A percentile compares a stretch with the other conserved stretches of the same genome.
phyloP scores from a whole-genome alignment of 208 protist genomes.

The Crithidia thermophila region DNA sequence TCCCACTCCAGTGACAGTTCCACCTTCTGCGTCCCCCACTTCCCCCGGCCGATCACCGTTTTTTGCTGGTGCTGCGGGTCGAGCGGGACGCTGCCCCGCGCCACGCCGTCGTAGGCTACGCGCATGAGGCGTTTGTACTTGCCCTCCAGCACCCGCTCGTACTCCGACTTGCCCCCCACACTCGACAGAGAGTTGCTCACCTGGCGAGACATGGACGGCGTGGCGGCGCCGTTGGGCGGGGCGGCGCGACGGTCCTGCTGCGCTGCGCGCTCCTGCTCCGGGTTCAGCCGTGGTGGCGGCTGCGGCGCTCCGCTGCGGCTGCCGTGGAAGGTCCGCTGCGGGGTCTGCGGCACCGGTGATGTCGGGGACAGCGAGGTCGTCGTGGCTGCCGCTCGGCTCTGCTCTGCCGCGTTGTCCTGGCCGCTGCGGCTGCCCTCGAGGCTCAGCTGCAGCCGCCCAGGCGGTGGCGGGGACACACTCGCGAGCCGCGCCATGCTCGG shows the following conservation, averaged over 20 bases:
- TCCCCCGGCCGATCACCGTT: slow-evolving; percentile 56
- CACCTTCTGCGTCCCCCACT: slow-evolving; percentile 68
- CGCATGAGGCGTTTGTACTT: slow-evolving; percentile 69
- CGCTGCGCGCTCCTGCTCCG: neutral
- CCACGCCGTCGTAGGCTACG: slow-evolving; percentile 74
- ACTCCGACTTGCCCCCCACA: slow-evolving; percentile 23
- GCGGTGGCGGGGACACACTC: slow-evolving; percentile 8
- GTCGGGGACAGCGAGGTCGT: neutral
- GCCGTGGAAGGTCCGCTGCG: neutral
- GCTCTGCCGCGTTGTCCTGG: neutral
- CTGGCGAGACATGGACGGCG: neutral
- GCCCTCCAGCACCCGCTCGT: slow-evolving; percentile 45
- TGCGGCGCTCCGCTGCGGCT: neutral
- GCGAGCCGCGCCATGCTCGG: slow-evolving; percentile 8
- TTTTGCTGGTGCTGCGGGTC: slow-evolving; percentile 57
- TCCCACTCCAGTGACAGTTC: slow-evolving; percentile 82
- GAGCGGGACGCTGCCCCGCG: slow-evolving; percentile 57
- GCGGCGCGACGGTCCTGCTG: slow-evolving; percentile 3
- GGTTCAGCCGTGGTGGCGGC: slow-evolving; percentile 1
- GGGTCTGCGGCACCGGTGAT: slow-evolving; percentile 3
- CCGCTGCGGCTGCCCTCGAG: slow-evolving; percentile 3
- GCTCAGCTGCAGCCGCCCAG: slow-evolving; percentile 20
- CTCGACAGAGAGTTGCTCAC: slow-evolving; percentile 9
- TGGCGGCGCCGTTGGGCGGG: neutral
- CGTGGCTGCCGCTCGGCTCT: neutral